These are phyloP conservation scores for Boletus eberwhitei DNA, from an alignment of 768 basidiomycete genomes.

Conservation along the genomic window DNA sequence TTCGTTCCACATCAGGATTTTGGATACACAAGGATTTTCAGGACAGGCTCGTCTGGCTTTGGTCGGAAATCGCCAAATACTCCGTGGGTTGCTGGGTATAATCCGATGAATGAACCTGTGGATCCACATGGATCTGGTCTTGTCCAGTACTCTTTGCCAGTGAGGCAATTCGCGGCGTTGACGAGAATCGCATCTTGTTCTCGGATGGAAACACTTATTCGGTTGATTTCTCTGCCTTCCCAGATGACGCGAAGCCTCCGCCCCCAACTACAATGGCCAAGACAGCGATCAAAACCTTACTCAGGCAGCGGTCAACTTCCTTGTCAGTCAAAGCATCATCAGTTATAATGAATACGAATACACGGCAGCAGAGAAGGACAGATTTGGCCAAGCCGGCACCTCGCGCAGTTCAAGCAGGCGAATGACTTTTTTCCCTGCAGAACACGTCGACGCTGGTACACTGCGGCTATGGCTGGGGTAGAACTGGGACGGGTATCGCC, in stretches of 20 bases:
- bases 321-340: slow-evolving; percentile 17
- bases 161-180: too few species aligned
- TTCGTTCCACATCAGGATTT: too few species aligned
- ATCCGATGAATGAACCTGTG: too few species aligned
- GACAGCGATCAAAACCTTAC: slow-evolving; percentile 15
- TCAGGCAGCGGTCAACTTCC: slow-evolving; percentile 12
- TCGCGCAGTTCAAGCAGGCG: slow-evolving; percentile 16
- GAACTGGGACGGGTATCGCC: slow-evolving; percentile 11
- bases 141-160: too few species aligned
- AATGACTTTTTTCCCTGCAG: slow-evolving; percentile 12
- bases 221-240: too few species aligned
- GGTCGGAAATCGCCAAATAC: too few species aligned
- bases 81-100: too few species aligned
- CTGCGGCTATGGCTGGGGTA: slow-evolving; percentile 12
- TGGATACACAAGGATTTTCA: too few species aligned
- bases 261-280: slow-evolving; percentile 14
- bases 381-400: slow-evolving; percentile 10
- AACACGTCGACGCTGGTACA: slow-evolving; percentile 7
- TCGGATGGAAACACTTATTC: too few species aligned
- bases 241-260: slow-evolving; percentile 6
- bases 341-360: slow-evolving; percentile 20
- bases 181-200: too few species aligned
- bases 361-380: not conserved
- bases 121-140: too few species aligned
- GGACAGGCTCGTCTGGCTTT: too few species aligned